Conservation (phyloP, 169 alveolate genomes). For the Perkinsus chesapeaki region DNA sequence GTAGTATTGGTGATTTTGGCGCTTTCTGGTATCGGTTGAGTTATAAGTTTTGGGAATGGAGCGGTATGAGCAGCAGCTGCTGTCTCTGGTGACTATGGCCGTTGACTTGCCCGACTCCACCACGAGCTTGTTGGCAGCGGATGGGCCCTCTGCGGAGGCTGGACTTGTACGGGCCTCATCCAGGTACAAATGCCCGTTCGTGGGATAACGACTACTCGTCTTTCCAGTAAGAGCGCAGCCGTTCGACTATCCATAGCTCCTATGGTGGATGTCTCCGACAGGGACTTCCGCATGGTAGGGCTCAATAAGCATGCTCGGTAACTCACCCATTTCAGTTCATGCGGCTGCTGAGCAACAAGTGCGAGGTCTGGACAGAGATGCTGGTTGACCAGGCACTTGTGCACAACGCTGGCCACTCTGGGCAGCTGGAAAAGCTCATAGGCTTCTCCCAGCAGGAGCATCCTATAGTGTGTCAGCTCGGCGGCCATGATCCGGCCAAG, state of each 20-base stretch:
- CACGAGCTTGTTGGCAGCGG: background rate
- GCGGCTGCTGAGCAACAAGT: slow-evolving; percentile 68
- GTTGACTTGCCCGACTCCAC: background rate
- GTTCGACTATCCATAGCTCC: slow-evolving; percentile 78
- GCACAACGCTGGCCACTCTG: slow-evolving; percentile 42
- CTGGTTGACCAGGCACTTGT: slow-evolving; percentile 66
- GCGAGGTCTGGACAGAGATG: slow-evolving; percentile 88
- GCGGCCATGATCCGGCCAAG: slow-evolving; percentile 82
- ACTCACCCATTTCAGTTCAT: slow-evolving; percentile 30
- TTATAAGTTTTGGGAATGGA: background rate
- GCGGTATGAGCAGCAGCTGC: background rate
- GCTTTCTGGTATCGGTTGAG: background rate
- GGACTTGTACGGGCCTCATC: background rate
- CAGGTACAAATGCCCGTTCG: background rate
- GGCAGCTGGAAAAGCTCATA: slow-evolving; percentile 22
- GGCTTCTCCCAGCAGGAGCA: slow-evolving; percentile 57
- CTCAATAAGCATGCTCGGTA: background rate
- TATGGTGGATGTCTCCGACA: slow-evolving; percentile 87
- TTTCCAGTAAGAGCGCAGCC: background rate
- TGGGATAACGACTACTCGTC: background rate
- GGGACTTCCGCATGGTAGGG: slow-evolving; percentile 62
- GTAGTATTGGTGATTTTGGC: background rate
- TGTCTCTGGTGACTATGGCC: background rate
- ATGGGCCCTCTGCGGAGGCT: background rate
- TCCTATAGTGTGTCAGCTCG: slow-evolving; percentile 84